phyloP scores from a whole-genome alignment of 371 early-diverging fungal genomes.

The Scutellospora calospora region DNA sequence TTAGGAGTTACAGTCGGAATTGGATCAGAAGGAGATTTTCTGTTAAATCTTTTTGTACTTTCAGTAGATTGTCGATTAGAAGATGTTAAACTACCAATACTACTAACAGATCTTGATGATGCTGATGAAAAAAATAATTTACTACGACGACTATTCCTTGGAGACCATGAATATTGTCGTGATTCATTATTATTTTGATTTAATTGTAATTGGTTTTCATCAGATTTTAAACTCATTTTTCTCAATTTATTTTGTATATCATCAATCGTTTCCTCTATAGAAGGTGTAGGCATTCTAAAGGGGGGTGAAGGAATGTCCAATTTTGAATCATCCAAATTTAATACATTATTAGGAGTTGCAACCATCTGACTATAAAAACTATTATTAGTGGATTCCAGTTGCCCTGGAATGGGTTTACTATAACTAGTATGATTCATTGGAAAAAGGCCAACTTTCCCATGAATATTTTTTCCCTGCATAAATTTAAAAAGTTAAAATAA shows the following conservation, averaged over 20 bases:
- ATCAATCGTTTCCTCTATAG: slow-evolving; percentile 26
- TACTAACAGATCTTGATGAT: background rate
- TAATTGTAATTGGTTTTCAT: background rate
- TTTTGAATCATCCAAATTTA: too few relatives aligned
- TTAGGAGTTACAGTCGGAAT: background rate
- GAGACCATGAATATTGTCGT: too few relatives aligned
- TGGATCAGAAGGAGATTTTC: background rate
- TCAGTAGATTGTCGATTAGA: background rate
- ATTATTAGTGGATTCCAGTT: background rate
- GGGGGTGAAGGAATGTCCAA: too few relatives aligned
- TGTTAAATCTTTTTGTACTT: background rate
- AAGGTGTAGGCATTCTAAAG: slow-evolving; percentile 14
- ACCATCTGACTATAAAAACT: too few relatives aligned
- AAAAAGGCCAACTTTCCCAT: slow-evolving; percentile 71
- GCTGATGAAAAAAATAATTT: background rate
- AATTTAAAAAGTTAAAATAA: background rate
- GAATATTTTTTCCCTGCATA: slow-evolving; percentile 64
- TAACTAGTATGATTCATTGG: slow-evolving; percentile 70
- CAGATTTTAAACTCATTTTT: background rate
- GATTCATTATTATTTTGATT: too few relatives aligned
- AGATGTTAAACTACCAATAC: background rate
- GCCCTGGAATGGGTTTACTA: slow-evolving; percentile 44
- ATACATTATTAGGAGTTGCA: too few relatives aligned
- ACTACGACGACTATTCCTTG: background rate
- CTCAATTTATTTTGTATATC: slow-evolving; percentile 26